phyloP scores from a whole-genome alignment of 73 alveolate species.

The Paramecium octaurelia region DNA sequence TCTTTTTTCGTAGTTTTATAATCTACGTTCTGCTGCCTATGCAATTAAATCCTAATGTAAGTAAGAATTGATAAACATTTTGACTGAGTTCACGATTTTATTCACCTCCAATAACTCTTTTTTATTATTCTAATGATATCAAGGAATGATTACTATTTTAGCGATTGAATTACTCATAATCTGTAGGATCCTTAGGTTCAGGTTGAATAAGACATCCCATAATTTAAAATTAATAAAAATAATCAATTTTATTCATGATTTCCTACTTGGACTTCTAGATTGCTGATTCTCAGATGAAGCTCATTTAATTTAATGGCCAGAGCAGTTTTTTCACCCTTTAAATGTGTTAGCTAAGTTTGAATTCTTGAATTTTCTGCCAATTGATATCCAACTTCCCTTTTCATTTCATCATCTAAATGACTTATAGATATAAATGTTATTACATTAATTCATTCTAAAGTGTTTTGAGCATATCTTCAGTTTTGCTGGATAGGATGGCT shows the following conservation, averaged over 20 bases:
- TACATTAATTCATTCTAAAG: slow-evolving; percentile 30
- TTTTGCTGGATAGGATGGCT: neutral
- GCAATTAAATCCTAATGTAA: slow-evolving; percentile 13
- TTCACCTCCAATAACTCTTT: neutral
- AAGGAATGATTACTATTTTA: neutral
- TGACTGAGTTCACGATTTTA: neutral
- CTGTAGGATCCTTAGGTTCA: neutral
- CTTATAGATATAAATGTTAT: neutral
- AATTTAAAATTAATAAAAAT: neutral
- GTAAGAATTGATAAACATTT: neutral
- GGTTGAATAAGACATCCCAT: slow-evolving; percentile 2
- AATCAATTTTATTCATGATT: slow-evolving; percentile 37
- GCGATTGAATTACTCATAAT: neutral
- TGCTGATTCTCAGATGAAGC: neutral
- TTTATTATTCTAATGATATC: neutral
- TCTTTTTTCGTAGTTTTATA: neutral
- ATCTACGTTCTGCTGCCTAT: slow-evolving; percentile 4
- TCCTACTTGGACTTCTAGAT: slow-evolving; percentile 22
- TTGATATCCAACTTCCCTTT: slow-evolving; percentile 32
- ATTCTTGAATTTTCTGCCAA: slow-evolving; percentile 30
- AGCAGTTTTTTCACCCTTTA: slow-evolving; percentile 27
- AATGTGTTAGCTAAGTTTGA: neutral
- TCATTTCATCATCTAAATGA: slow-evolving; percentile 38
- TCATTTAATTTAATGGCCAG: neutral
- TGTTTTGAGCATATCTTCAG: neutral